Evolutionary conservation across 441 rosid species (phyloP).

Genomic region (Bruguiera hainesii): DNA sequence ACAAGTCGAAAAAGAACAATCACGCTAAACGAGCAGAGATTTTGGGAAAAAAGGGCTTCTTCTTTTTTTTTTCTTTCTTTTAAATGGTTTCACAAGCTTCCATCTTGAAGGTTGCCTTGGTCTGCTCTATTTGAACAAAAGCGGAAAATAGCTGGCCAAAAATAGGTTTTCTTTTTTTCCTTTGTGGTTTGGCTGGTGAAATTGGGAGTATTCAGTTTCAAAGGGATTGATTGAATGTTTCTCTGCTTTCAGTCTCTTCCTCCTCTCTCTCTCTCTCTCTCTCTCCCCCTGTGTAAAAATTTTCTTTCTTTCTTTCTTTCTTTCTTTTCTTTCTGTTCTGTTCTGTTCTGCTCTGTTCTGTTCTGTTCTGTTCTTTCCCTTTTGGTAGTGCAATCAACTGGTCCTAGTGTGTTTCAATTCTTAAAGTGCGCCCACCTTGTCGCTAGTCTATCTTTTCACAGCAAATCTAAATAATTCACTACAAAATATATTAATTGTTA

Average conservation of each 20-base stretch:
- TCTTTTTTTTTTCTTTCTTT: not conserved
- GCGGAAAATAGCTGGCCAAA: not conserved
- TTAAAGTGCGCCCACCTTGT: slow-evolving; percentile 33
- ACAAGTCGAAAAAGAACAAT: not conserved
- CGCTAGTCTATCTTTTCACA: no score
- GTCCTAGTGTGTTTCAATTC: not conserved
- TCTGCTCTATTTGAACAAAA: slow-evolving; percentile 54
- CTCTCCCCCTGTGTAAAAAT: no score
- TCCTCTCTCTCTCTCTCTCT: slow-evolving; percentile 9
- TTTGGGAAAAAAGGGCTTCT: not conserved
- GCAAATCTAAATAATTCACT: no score
- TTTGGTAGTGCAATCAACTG: slow-evolving; percentile 3
- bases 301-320: not conserved
- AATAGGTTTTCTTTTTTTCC: not conserved
- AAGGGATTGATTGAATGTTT: not conserved
- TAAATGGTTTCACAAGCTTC: slow-evolving; percentile 78
- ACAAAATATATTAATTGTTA: no score
- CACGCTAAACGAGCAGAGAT: not conserved
- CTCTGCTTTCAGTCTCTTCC: not conserved
- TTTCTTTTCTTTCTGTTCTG: slow-evolving; percentile 14
- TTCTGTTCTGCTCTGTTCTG: not conserved
- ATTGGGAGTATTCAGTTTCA: slow-evolving; percentile 23
- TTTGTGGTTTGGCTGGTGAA: not conserved
- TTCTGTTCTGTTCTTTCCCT: slow-evolving; percentile 1
- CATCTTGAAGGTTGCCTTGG: slow-evolving; percentile 55